phyloP scores from a whole-genome alignment of 2,329 filamentous ascomycete genomes.

The Aspergillus tubingensis region DNA sequence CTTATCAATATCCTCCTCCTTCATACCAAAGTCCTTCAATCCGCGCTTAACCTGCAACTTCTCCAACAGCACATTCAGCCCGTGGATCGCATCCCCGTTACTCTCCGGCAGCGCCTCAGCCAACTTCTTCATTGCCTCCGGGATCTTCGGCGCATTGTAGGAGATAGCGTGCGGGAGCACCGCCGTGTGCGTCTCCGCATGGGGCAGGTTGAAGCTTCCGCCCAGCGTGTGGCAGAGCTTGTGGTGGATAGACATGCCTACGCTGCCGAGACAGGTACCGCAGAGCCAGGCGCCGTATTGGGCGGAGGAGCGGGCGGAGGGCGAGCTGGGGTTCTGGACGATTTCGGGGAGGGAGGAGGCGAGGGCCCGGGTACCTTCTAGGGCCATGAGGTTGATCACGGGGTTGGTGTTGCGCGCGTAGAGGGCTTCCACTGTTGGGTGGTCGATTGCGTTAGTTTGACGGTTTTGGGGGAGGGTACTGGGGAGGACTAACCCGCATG shows the following conservation, averaged over 20 bases:
- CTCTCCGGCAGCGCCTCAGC: slow-evolving; percentile 58
- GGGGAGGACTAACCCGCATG: slow-evolving; percentile 53
- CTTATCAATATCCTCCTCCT: slow-evolving; percentile 62
- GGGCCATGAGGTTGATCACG: slow-evolving; percentile 59
- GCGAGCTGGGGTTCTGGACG: slow-evolving; percentile 47
- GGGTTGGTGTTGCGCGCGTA: slow-evolving; percentile 65
- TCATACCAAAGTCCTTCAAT: slow-evolving; percentile 59
- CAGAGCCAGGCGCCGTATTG: slow-evolving; percentile 68
- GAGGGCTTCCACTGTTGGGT: slow-evolving; percentile 57
- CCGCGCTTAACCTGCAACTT: slow-evolving; percentile 57
- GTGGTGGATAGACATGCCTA: slow-evolving; percentile 66
- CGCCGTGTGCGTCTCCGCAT: slow-evolving; percentile 66
- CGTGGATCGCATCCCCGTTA: slow-evolving; percentile 59
- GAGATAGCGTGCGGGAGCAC: slow-evolving; percentile 64
- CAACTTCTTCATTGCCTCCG: slow-evolving; percentile 55
- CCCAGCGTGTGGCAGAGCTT: slow-evolving; percentile 68
- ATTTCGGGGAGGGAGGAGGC: slow-evolving; percentile 57
- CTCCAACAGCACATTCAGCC: slow-evolving; percentile 58
- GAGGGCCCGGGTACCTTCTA: slow-evolving; percentile 59
- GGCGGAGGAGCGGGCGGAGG: slow-evolving; percentile 53
- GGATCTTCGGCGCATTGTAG: slow-evolving; percentile 61
- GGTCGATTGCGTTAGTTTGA: not conserved
- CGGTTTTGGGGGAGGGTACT: not conserved
- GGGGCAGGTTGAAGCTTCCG: slow-evolving; percentile 64
- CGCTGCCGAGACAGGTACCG: slow-evolving; percentile 60